Conservation (phyloP, 805 yeast genomes). For the Candida maris region DNA sequence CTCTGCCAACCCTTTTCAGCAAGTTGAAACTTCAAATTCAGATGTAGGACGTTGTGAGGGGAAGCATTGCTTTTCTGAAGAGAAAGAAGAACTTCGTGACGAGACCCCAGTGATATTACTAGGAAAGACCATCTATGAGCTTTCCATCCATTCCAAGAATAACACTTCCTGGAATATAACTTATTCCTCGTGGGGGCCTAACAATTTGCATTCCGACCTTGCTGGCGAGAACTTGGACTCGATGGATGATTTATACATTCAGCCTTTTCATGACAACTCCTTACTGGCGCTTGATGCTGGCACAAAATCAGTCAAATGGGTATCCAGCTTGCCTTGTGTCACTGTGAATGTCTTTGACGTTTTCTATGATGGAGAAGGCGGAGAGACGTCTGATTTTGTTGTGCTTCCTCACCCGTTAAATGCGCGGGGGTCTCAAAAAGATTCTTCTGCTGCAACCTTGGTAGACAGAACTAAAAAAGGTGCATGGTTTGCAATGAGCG, state of each 20-base stretch:
- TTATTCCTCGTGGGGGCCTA: slow-evolving; percentile 89
- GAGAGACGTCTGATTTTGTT: slow-evolving; percentile 37
- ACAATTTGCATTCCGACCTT: slow-evolving; percentile 63
- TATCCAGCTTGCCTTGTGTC: slow-evolving; percentile 64
- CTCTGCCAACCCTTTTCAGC: slow-evolving; percentile 6
- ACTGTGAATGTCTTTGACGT: slow-evolving; percentile 81
- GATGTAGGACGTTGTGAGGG: neutral
- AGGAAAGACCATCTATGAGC: slow-evolving; percentile 70
- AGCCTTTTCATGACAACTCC: slow-evolving; percentile 80
- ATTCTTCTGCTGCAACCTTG: slow-evolving; percentile 45
- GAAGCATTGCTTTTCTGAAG: slow-evolving; percentile 14
- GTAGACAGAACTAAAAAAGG: slow-evolving; percentile 61
- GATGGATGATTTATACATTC: slow-evolving; percentile 69
- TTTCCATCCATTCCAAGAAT: slow-evolving; percentile 71
- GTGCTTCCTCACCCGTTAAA: slow-evolving; percentile 68
- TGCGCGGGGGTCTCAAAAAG: slow-evolving; percentile 4
- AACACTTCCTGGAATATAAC: slow-evolving; percentile 80
- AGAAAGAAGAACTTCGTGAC: slow-evolving; percentile 6
- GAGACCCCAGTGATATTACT: slow-evolving; percentile 42
- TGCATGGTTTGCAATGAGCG: slow-evolving; percentile 86
- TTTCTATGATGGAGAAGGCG: slow-evolving; percentile 31
- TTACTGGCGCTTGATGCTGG: slow-evolving; percentile 69
- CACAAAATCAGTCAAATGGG: slow-evolving; percentile 77
- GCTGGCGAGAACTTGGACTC: slow-evolving; percentile 50
- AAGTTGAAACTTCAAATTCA: slow-evolving; percentile 6